Base-by-base conservation (phyloP, 2,329 filamentous ascomycete species). In the Nemania diffusa region DNA sequence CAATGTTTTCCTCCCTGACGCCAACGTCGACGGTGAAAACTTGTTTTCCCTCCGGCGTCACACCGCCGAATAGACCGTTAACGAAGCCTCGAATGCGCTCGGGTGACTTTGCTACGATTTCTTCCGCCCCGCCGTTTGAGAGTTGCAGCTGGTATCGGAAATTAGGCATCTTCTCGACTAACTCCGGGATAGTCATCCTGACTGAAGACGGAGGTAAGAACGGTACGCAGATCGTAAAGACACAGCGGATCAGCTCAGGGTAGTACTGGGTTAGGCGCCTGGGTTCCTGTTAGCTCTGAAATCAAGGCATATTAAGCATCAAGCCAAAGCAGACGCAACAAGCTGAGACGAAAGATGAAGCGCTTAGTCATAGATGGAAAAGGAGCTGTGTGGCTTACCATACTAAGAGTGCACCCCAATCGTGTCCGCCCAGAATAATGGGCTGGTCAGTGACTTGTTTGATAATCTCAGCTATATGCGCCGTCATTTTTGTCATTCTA, bases 141-240 rank as follows among this genome's bases (percentile, higher is more conserved):
- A 97, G 87, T 71, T 97, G 93, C 52, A 96, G 78, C 83, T 97
- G 95, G 79, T 99, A 99, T 15, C 81, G 84, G 76, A 97, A 95
- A 74, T 92, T 91, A 50, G 90, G 89, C 46, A 92, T 73, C 22
- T 78, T 74, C 62, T 83, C 75, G 51, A 91, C 87, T 29, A 92
- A 69, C n/a, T 86, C 80, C 73, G 91, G 86, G 1, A 91, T 81
- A 0, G 88, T 81, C 17, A 86, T 69, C 75, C 82, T 92, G 77
- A 79, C 61, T 78, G 82, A 71, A 7, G 69, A 66, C 0, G 91
- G 91, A 2, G 87, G 79, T 3, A 75, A 74, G 78, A 90, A 97
- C 0, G 94, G 92, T 29, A 93, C 94, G 81, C 92, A 96, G 68
- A 97, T 83, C 72, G 87, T 88, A 82, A 97, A 95, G 68, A 97